Evolutionary conservation across 2,329 filamentous ascomycete species (phyloP), one percentile per base, ranked within the genome.

Genomic region (Xylaria hypoxylon): DNA sequence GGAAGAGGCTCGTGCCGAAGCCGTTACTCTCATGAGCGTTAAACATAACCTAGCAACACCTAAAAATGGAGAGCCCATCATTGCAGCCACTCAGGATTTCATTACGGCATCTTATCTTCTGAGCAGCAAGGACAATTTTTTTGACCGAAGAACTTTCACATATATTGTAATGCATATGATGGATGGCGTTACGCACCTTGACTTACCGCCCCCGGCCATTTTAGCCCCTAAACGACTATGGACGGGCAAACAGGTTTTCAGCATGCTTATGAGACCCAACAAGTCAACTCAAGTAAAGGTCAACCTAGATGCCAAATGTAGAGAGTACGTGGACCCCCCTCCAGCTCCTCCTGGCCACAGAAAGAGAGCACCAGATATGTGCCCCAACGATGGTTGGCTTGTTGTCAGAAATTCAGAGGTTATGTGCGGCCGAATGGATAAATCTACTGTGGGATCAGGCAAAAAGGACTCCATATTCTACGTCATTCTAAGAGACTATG

Each of bases 401-500:
- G 93, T 97, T 15, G 91, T 99, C 68, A 92, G 95, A 64, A 98
- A 99, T 77, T 98, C 95, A 0, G 94, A 97, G 78, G 90, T 98
- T 68, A 97, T 99, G 92, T 98, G 95, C 76, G 96, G 96, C 68
- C 88, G 91, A 66, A 97, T 98, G 94, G 96, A 99, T 83, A 99
- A 99, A 80, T 92, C 93, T 1, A 98, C 94, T 0, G 93, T 99
- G n/a, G 96, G 96, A 72, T 90, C 93, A 5, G 96, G 96, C 73
- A 98, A 98, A 83, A 99, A 99, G 77, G 95, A 97, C 77, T 97
- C 94, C 0, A 90, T 99, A 22, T 99, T 98, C 77, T 99, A 97
- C 76, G 92, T 98, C 63, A 95, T 99, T 76, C 88, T 98, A 73
- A 88, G 96, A 83, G 96, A 99, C 81, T 99, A 92, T 74, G 96